phyloP scores from a whole-genome alignment of 805 yeast species.

The Myxozyma vanderwaltii region DNA sequence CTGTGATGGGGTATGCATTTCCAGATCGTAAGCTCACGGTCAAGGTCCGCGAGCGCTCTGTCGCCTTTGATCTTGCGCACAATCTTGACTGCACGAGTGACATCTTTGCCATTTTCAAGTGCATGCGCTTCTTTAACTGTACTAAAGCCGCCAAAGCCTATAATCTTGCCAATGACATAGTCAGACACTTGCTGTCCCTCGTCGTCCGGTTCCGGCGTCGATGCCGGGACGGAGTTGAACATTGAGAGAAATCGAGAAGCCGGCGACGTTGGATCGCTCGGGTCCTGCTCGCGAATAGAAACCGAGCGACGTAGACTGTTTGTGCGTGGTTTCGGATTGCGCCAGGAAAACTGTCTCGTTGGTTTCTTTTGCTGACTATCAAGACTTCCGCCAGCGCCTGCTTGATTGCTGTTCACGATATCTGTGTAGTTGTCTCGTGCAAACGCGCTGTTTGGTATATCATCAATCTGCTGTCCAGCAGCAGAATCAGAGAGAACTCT shows the following conservation, averaged over 20 bases:
- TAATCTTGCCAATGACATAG: constrained; percentile 64
- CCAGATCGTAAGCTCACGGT: constrained; percentile 79
- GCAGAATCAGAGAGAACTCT: constrained; percentile 5
- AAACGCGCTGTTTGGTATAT: background rate
- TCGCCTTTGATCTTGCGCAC: constrained; percentile 44
- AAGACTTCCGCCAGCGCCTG: background rate
- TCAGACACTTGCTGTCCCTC: constrained; percentile 69
- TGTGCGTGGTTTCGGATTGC: constrained; percentile 28
- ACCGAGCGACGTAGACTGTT: constrained; percentile 18
- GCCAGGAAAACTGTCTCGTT: constrained; percentile 28
- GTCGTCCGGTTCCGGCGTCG: constrained; percentile 49
- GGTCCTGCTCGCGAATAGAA: constrained; percentile 12
- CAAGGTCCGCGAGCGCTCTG: constrained; percentile 59
- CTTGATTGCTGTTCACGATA: background rate
- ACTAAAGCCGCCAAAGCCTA: constrained; percentile 93
- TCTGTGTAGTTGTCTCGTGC: background rate
- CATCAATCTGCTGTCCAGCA: background rate
- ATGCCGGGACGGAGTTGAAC: constrained; percentile 10
- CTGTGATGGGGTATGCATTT: constrained; percentile 58
- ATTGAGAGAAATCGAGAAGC: constrained; percentile 25
- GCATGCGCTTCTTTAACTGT: constrained; percentile 68
- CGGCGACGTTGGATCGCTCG: constrained; percentile 23
- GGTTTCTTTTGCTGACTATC: background rate
- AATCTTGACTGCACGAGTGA: constrained; percentile 59
- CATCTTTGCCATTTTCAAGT: constrained; percentile 37